Percentiles rank a stretch among this genome's conserved stretches.
These are phyloP conservation scores for Tuber brumale DNA, from an alignment of 495 filamentous ascomycete genomes.

Conservation along the genomic window DNA sequence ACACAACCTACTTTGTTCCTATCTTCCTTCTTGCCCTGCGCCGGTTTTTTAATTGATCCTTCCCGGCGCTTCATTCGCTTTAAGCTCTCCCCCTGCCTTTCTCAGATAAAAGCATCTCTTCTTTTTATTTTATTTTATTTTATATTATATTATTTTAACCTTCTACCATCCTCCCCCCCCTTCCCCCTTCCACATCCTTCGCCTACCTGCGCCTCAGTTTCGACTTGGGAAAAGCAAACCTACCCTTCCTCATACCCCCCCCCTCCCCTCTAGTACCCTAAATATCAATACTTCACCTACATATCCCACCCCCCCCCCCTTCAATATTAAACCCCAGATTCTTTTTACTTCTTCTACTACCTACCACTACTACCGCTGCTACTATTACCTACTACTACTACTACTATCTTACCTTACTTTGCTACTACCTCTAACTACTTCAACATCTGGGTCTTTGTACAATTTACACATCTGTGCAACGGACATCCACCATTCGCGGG, in stretches of 20 bases:
- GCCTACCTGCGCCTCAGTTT: conserved; percentile 20
- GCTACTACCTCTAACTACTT: neutral
- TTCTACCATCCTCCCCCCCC: neutral
- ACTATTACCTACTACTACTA: neutral
- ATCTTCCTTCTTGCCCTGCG: conserved; percentile 24
- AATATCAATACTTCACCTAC: neutral
- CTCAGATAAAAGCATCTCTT: conserved; percentile 30
- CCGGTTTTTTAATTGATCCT: conserved; percentile 29
- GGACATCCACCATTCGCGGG: neutral
- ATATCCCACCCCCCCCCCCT: neutral
- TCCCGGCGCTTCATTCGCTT: conserved; percentile 29
- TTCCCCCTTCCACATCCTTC: neutral
- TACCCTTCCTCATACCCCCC: conserved; percentile 6
- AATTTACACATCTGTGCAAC: conserved; percentile 4
- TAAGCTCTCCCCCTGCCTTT: conserved; percentile 14
- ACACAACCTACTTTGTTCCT: conserved; percentile 24
- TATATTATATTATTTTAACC: neutral
- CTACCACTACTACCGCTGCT: neutral
- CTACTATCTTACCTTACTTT: neutral
- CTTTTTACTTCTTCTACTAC: conserved; percentile 5
- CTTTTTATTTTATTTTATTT: conserved; percentile 8
- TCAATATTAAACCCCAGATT: conserved; percentile 3
- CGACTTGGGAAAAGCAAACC: conserved; percentile 32
- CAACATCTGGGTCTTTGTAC: neutral
- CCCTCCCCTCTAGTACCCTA: neutral